Conservation (phyloP, 2,329 filamentous ascomycete genomes). For the Aspergillus transmontanensis region DNA sequence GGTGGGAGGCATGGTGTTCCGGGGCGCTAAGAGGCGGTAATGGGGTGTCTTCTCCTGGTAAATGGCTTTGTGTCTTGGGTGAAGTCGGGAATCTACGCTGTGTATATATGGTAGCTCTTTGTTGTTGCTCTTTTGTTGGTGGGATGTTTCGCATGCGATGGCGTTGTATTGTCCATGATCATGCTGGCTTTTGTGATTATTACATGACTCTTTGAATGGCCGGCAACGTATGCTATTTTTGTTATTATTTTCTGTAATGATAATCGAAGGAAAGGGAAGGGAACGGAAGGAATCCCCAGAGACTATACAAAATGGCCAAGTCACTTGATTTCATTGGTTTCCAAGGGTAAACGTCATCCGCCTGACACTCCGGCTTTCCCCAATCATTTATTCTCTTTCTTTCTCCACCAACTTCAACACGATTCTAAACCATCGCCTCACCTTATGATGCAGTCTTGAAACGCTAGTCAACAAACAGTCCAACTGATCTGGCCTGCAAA, state of each 20-base stretch:
- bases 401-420: neutral
- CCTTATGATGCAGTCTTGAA: neutral
- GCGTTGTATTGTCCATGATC: conserved; percentile 7
- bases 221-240: neutral
- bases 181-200: conserved; percentile 3
- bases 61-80: neutral
- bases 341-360: neutral
- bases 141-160: conserved; percentile 9
- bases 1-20: conserved; percentile 82
- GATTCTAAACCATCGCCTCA: neutral
- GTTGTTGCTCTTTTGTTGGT: conserved; percentile 1
- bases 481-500: neutral
- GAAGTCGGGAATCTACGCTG: neutral
- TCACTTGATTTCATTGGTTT: neutral
- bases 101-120: conserved; percentile 3
- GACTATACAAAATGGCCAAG: neutral
- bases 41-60: conserved; percentile 2
- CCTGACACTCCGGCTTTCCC: neutral
- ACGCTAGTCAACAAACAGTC: neutral
- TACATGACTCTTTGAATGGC: conserved; percentile 1
- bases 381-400: neutral
- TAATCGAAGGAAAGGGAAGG: neutral
- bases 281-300: neutral
- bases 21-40: conserved; percentile 67
- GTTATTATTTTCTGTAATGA: neutral